These are phyloP conservation scores for Irpex sp. DNA, from an alignment of 1,284 basidiomycete genomes.

Conservation along the genomic window DNA sequence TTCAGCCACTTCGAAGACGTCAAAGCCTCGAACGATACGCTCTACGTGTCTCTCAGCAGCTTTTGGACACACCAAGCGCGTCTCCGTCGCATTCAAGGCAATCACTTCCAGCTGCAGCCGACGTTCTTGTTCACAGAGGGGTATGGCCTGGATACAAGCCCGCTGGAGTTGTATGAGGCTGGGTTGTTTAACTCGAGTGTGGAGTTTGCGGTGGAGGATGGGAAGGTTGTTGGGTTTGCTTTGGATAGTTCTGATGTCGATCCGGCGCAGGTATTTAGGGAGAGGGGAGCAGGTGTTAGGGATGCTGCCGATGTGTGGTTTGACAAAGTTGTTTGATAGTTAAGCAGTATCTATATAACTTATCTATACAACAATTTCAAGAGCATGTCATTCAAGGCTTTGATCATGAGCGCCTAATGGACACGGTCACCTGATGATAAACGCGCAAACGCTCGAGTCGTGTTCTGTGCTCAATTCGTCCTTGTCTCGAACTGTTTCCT, in stretches of 20 bases:
- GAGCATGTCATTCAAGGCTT: too few relatives aligned
- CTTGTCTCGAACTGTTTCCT: not conserved
- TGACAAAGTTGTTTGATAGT: not conserved
- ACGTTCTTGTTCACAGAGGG: constrained; percentile 1
- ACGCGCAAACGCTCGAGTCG: too few relatives aligned
- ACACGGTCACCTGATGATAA: not conserved
- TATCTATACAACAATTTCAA: too few relatives aligned
- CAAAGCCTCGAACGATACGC: not conserved
- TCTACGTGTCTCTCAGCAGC: constrained; percentile 14
- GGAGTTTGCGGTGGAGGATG: constrained; percentile 15
- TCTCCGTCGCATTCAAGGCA: constrained; percentile 9
- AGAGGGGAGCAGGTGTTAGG: constrained; percentile 9
- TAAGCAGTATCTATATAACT: too few relatives aligned
- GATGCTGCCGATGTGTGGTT: constrained; percentile 25
- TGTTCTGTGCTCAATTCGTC: not conserved
- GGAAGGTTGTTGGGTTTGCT: constrained; percentile 15
- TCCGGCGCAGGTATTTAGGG: constrained; percentile 8
- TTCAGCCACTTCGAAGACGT: not conserved
- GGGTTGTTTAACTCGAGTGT: not conserved
- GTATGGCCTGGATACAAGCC: not conserved
- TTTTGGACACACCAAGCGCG: constrained; percentile 18
- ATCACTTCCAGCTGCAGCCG: constrained; percentile 12
- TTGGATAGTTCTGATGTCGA: constrained; percentile 12
- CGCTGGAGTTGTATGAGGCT: constrained; percentile 1
- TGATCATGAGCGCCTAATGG: not conserved